Conservation (phyloP, 768 basidiomycete species). For the Hygrophoropsis aurantiaca region DNA sequence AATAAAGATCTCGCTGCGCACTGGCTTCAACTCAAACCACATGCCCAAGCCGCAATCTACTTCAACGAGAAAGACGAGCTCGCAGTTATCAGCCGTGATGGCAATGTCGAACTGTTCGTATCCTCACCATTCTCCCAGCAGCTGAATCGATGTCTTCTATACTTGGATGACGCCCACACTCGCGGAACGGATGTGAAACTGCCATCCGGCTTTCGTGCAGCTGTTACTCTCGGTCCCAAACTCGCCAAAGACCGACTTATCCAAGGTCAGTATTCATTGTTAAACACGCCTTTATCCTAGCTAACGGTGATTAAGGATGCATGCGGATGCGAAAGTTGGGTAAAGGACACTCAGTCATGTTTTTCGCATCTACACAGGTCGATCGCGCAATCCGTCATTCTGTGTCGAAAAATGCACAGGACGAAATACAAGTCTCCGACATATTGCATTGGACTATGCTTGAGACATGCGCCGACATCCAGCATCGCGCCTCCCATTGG, state of each 20-base stretch:
- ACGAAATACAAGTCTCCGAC: slow-evolving; percentile 24
- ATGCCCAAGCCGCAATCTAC: slow-evolving; percentile 27
- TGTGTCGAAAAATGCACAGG: slow-evolving; percentile 6
- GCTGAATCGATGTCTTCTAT: slow-evolving; percentile 34
- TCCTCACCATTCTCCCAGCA: slow-evolving; percentile 34
- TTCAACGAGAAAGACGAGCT: slow-evolving; percentile 34
- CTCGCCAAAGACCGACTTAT: slow-evolving; percentile 36
- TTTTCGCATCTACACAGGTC: slow-evolving; percentile 47
- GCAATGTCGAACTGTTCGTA: slow-evolving; percentile 22
- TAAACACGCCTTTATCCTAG: not conserved
- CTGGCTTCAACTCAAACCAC: slow-evolving; percentile 36
- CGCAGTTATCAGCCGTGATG: slow-evolving; percentile 30
- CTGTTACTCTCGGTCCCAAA: slow-evolving; percentile 37
- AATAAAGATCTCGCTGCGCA: slow-evolving; percentile 38
- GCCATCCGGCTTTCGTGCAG: slow-evolving; percentile 32
- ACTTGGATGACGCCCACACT: slow-evolving; percentile 41
- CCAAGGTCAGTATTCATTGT: slow-evolving; percentile 32
- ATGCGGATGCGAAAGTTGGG: slow-evolving; percentile 57
- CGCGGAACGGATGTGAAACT: slow-evolving; percentile 40
- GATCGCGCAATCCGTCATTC: slow-evolving; percentile 36
- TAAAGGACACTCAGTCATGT: slow-evolving; percentile 45
- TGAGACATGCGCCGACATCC: slow-evolving; percentile 41
- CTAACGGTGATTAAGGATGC: slow-evolving; percentile 32
- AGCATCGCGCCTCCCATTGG: slow-evolving; percentile 40
- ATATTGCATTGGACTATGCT: slow-evolving; percentile 46